Conservation (phyloP, 192 early-diverging fungal genomes). For the Geranomyces variabilis region DNA sequence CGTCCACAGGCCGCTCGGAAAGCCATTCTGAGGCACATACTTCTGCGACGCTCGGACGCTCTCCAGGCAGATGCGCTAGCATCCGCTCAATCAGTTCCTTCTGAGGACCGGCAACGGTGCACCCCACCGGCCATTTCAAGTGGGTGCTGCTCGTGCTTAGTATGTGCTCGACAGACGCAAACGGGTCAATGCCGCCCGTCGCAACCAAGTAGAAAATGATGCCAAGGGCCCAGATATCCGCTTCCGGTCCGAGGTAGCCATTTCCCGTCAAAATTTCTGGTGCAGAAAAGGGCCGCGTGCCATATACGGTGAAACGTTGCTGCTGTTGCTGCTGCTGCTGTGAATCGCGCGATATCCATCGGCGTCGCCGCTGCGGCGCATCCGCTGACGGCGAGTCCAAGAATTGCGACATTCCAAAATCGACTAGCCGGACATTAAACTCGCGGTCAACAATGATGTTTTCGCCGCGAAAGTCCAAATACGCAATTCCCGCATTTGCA, state of each 20-base stretch:
- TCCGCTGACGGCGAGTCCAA: not conserved
- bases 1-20: no score
- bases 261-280: constrained; percentile 36
- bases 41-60: constrained; percentile 46
- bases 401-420: constrained; percentile 42
- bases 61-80: constrained; percentile 76
- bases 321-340: not conserved
- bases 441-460: constrained; percentile 35
- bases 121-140: constrained; percentile 24
- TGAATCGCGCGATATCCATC: not conserved
- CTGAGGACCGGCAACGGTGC: not conserved
- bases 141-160: not conserved
- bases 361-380: not conserved
- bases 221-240: constrained; percentile 42
- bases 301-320: constrained; percentile 21
- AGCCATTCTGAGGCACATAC: constrained; percentile 32
- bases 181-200: constrained; percentile 33
- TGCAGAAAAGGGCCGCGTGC: constrained; percentile 24
- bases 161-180: constrained; percentile 23
- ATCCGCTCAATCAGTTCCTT: constrained; percentile 77
- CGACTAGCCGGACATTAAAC: constrained; percentile 42
- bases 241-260: constrained; percentile 34
- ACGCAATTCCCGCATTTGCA: constrained; percentile 14
- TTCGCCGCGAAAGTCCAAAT: constrained; percentile 43
- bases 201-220: constrained; percentile 55